phyloP scores from a whole-genome alignment of 106 monocot species.

The Dendrobium nobile region DNA sequence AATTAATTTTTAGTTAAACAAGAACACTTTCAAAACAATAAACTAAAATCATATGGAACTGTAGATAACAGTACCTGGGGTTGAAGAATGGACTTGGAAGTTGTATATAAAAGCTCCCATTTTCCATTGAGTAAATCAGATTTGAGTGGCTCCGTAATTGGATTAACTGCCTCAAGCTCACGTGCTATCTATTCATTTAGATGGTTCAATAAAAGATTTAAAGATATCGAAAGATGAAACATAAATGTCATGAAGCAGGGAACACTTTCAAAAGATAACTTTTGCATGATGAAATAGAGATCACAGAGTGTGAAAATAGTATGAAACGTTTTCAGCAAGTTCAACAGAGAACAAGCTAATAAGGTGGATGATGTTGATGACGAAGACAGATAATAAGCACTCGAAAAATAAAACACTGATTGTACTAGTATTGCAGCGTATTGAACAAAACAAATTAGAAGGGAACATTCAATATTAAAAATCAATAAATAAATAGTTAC shows the following conservation, averaged over 20 bases:
- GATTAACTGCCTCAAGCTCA: conserved; percentile 60
- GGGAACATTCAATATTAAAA: too few relatives aligned
- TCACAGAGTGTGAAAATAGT: neutral
- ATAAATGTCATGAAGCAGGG: too few relatives aligned
- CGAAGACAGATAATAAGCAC: too few relatives aligned
- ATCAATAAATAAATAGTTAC: too few relatives aligned
- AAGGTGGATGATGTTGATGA: too few relatives aligned
- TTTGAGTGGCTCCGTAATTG: conserved; percentile 75
- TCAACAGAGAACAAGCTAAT: too few relatives aligned
- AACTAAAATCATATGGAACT: neutral
- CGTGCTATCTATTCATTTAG: conserved; percentile 44
- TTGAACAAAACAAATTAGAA: too few relatives aligned
- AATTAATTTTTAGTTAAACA: too few relatives aligned
- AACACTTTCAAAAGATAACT: neutral
- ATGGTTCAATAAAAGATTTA: neutral
- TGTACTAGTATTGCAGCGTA: too few relatives aligned
- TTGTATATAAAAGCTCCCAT: conserved; percentile 97
- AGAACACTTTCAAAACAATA: neutral
- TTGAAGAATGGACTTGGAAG: conserved; percentile 71
- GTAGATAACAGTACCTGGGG: conserved; percentile 31
- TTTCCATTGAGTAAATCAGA: conserved; percentile 90
- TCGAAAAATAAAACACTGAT: too few relatives aligned
- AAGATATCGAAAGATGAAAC: neutral
- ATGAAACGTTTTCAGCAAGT: too few relatives aligned
- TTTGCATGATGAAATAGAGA: neutral